These are phyloP conservation scores for Tetrahymena malaccensis DNA, from an alignment of 73 alveolate genomes.

Conservation along the genomic window DNA sequence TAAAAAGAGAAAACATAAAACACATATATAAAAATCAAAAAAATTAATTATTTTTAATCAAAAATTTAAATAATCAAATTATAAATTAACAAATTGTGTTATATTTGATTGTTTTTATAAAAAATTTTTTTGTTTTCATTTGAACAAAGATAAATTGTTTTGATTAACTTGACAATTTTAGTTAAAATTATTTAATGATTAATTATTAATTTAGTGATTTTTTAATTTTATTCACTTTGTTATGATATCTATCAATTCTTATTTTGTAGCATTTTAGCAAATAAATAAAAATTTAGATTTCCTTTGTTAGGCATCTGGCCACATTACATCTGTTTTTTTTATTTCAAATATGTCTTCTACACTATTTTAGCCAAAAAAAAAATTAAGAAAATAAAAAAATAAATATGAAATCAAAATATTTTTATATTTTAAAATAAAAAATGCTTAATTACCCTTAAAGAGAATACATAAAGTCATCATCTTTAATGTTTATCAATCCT, in stretches of 20 bases:
- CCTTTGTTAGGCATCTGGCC: background rate
- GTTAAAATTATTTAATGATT: too few relatives aligned
- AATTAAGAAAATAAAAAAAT: too few relatives aligned
- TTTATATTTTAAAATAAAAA: background rate
- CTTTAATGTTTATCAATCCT: slow-evolving; percentile 35
- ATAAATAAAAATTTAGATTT: slow-evolving; percentile 6
- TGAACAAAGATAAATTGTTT: too few relatives aligned
- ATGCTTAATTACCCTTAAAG: slow-evolving; percentile 34
- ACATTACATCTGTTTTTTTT: background rate
- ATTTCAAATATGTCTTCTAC: slow-evolving; percentile 68
- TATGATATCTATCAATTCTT: background rate
- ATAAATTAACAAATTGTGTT: too few relatives aligned
- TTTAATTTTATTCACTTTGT: background rate
- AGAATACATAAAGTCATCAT: slow-evolving; percentile 27
- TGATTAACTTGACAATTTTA: too few relatives aligned
- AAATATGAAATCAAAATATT: background rate
- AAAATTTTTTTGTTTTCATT: too few relatives aligned
- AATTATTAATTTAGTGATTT: too few relatives aligned
- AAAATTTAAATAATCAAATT: too few relatives aligned
- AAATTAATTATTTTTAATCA: too few relatives aligned
- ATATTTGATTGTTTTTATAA: too few relatives aligned
- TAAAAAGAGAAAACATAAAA: too few relatives aligned
- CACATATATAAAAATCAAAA: too few relatives aligned
- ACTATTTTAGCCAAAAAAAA: background rate
- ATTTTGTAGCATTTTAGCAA: background rate